A percentile compares a stretch with the other conserved stretches of the same genome.
Conservation (phyloP, 1,284 basidiomycete genomes). For the Trametes hirsuta region DNA sequence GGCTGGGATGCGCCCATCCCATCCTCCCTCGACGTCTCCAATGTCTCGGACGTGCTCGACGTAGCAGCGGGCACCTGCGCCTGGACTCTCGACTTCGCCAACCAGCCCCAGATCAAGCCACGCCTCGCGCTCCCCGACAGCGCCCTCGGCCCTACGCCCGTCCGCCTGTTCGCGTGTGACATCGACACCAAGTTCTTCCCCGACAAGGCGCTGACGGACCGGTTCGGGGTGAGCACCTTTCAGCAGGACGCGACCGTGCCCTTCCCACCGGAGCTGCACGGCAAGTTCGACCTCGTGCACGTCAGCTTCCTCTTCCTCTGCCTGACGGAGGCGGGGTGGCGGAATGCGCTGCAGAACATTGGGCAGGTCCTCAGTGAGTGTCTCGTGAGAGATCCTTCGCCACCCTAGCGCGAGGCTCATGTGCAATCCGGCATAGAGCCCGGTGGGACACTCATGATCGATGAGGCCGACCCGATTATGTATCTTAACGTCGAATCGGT, state of each 20-base stretch:
- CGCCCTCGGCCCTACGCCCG: not conserved
- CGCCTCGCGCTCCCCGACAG: conserved; percentile 13
- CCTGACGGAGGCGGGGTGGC: conserved; percentile 12
- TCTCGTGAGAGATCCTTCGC: not conserved
- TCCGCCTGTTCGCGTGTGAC: conserved; percentile 8
- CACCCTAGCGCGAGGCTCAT: not conserved
- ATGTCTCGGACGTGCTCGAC: conserved; percentile 6
- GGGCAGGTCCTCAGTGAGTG: conserved; percentile 13
- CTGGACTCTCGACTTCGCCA: conserved; percentile 16
- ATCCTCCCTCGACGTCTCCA: not conserved
- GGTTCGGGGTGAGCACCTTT: conserved; percentile 8
- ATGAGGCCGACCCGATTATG: conserved; percentile 10
- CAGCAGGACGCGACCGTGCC: conserved; percentile 18
- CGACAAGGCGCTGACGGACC: not conserved
- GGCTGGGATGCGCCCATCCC: conserved; percentile 11
- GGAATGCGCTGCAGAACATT: conserved; percentile 7
- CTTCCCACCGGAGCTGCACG: conserved; percentile 8
- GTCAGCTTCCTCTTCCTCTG: conserved; percentile 9
- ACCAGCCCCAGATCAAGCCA: not conserved
- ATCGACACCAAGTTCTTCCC: conserved; percentile 12
- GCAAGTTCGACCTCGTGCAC: conserved; percentile 14
- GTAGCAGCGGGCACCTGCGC: conserved; percentile 14
- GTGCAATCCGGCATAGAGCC: not conserved
- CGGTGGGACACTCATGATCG: conserved; percentile 8
- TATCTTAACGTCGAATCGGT: not conserved